Percentiles rank a stretch among this genome's conserved stretches.
phyloP scores from a whole-genome alignment of 106 monocot species.

The Dendrobium huoshanense region DNA sequence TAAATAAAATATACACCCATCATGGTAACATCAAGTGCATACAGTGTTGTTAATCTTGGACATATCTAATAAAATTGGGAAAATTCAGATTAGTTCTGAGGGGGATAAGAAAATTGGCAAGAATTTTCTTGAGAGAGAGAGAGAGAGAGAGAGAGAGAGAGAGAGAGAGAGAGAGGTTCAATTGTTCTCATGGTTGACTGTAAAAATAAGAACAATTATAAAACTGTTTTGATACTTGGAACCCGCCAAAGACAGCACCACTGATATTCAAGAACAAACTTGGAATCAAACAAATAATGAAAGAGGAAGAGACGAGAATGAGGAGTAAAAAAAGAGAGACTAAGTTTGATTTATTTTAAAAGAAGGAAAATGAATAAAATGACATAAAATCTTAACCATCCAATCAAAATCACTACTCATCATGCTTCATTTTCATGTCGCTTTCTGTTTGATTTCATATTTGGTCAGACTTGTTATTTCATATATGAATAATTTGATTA shows the following conservation, averaged over 20 bases:
- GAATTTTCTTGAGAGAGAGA: not conserved
- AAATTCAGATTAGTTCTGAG: not conserved
- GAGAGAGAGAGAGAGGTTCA: not conserved
- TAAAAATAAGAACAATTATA: not conserved
- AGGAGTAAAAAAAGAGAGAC: not conserved
- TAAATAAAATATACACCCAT: not conserved
- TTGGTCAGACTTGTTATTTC: no score
- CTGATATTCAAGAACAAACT: not conserved
- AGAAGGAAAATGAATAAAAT: no score
- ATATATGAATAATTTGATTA: no score
- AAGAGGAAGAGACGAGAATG: not conserved
- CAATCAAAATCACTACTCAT: no score
- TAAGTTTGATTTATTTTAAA: no score
- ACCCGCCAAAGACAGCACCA: not conserved
- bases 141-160: not conserved
- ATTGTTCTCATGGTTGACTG: not conserved
- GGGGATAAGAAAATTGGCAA: not conserved
- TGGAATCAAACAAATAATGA: not conserved
- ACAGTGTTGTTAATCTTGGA: not conserved
- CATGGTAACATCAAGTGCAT: not conserved
- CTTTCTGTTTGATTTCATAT: no score
- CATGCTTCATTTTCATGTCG: no score
- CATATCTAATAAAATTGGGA: not conserved
- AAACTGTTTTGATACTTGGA: not conserved
- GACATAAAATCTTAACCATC: no score